A percentile compares a stretch with the other conserved stretches of the same genome.
These are phyloP conservation scores for Geosiphon pyriformis DNA, from an alignment of 192 early-diverging fungal species.

Conservation along the genomic window DNA sequence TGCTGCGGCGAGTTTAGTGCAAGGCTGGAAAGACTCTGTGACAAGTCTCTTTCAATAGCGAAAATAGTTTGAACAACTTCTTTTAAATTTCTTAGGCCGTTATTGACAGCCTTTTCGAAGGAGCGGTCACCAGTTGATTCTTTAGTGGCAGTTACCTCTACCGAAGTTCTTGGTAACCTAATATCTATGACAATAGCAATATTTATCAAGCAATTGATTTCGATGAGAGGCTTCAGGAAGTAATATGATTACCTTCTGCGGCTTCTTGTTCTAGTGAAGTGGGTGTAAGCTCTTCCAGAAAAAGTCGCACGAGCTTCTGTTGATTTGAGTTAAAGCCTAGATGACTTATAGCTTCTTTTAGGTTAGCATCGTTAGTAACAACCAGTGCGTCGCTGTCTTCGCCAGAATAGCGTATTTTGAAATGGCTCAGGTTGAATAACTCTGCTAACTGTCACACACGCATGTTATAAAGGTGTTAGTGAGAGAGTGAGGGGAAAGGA, in stretches of 20 bases:
- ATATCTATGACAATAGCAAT: not conserved
- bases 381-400: conserved; percentile 1
- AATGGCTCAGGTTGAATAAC: conserved; percentile 3
- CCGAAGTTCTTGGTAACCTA: too few species aligned
- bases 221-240: not conserved
- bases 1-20: not conserved
- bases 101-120: conserved; percentile 13
- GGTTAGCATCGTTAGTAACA: conserved; percentile 6
- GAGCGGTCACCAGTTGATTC: not conserved
- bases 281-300: not conserved
- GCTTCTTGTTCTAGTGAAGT: not conserved
- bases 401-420: conserved; percentile 12
- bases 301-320: not conserved
- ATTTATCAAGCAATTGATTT: not conserved
- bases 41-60: conserved; percentile 6
- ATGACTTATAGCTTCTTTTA: conserved; percentile 8
- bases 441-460: conserved; percentile 3
- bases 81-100: conserved; percentile 10
- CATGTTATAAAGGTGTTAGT: too few species aligned
- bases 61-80: conserved; percentile 17
- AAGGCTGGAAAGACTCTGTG: not conserved
- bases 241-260: not conserved
- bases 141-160: not conserved
- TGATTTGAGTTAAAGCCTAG: not conserved
- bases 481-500: too few species aligned